phyloP scores from a whole-genome alignment of 179 eudicot species.

The Sideroxylon spinosum region DNA sequence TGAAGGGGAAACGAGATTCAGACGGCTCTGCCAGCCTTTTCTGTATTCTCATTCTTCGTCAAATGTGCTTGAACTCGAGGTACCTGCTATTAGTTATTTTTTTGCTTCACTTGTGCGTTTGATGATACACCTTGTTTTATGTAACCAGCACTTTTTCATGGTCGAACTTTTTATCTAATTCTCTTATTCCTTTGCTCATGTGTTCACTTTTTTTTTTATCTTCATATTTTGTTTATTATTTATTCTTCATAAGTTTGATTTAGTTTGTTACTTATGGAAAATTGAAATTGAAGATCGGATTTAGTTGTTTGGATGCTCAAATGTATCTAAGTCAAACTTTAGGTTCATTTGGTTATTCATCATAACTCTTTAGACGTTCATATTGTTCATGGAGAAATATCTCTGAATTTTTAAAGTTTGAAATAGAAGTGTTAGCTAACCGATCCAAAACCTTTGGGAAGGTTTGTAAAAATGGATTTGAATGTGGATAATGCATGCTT shows the following conservation, averaged over 20 bases:
- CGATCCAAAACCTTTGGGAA: too few relatives aligned
- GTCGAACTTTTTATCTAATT: background rate
- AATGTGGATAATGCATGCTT: too few relatives aligned
- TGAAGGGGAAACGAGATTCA: constrained; percentile 94
- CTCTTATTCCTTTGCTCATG: background rate
- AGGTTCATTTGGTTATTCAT: too few relatives aligned
- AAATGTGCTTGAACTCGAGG: constrained; percentile 96
- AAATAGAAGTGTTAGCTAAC: too few relatives aligned
- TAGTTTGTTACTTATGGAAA: background rate
- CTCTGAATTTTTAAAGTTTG: too few relatives aligned
- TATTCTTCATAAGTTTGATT: background rate
- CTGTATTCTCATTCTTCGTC: constrained; percentile 94
- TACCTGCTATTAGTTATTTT: constrained; percentile 24
- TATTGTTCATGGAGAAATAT: too few relatives aligned
- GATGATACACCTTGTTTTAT: background rate
- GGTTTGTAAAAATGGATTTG: too few relatives aligned
- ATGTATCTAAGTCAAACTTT: too few relatives aligned
- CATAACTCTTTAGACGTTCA: too few relatives aligned
- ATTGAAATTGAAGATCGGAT: too few relatives aligned
- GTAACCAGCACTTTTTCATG: background rate
- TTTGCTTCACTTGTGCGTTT: background rate
- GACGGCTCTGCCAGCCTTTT: constrained; percentile 93
- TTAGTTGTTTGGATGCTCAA: too few relatives aligned
- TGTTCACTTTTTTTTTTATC: background rate
- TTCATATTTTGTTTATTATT: background rate